These are phyloP conservation scores for Prunus padus DNA, from an alignment of 306 rosid species.

Conservation along the genomic window DNA sequence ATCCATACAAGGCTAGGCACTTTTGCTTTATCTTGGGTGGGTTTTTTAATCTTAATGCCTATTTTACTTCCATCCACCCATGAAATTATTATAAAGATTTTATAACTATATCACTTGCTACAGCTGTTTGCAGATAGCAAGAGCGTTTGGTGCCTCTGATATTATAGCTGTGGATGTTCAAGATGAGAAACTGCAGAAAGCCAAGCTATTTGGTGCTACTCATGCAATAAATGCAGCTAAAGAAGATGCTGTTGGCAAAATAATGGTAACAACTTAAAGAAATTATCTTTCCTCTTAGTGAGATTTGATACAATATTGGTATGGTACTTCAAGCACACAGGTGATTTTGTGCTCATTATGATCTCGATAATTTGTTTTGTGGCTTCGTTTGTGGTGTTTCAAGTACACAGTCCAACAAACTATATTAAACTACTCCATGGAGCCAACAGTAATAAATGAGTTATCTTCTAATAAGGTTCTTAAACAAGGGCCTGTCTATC, in stretches of 20 bases:
- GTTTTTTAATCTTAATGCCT: not conserved
- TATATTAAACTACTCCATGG: not conserved
- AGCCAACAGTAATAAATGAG: not conserved
- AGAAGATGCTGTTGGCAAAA: constrained; percentile 80
- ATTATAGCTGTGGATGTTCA: constrained; percentile 89
- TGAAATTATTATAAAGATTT: constrained; percentile 3
- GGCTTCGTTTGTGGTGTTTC: not conserved
- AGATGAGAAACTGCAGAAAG: constrained; percentile 84
- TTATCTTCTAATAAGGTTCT: not conserved
- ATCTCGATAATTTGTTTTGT: not conserved
- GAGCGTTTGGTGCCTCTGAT: constrained; percentile 95
- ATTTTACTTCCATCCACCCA: constrained; percentile 13
- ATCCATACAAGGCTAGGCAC: not conserved
- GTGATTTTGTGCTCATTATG: not conserved
- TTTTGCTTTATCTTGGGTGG: not conserved
- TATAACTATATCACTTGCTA: constrained; percentile 30
- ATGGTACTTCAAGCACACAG: not conserved
- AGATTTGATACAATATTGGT: not conserved
- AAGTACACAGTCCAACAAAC: not conserved
- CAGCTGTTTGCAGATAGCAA: constrained; percentile 99
- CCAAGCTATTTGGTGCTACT: constrained; percentile 85
- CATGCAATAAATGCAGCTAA: constrained; percentile 70
- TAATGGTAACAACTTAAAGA: constrained; percentile 47
- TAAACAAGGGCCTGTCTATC: not conserved
- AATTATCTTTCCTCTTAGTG: constrained; percentile 2